Evolutionary conservation across 2,329 filamentous ascomycete species (phyloP), one percentile per base, ranked within the genome.

Genomic region (Stachybotrys echinatus): DNA sequence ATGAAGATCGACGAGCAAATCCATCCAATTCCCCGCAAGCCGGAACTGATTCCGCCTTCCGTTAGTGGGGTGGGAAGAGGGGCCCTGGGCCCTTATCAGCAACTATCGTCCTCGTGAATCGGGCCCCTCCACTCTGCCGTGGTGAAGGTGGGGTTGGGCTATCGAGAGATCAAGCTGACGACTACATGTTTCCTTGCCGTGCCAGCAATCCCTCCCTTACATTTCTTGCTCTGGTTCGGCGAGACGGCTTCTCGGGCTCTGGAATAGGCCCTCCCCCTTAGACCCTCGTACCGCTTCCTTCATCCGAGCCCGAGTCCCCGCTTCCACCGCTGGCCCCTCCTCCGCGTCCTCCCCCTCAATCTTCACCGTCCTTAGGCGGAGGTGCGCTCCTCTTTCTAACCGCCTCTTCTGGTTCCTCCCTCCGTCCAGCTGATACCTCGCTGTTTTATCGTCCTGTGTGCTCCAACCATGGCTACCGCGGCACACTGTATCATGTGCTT

Each of bases 401-500:
- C 19, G 44, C 39, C 23, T n/a, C 12, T 34, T 23, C 42, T 38
- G 23, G n/a, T 23, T 37, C 12, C 44, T 42, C 39, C 20, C 40
- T 46, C 23, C 40, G 12, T 43, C 34, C 21, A 19, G 38, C n/a
- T 49, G 43, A 18, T 23, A 31, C 48, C 10, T 31, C 10, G 14
- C 47, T 38, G 40, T 52, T 48, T 50, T 47, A 40, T 49, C 19
- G 22, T 45, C 44, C 19, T 18, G 23, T 38, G 34, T 50, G 48
- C 49, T 51, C 51, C 34, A 48, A 50, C 42, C 57, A 97, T 97
- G 92, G 92, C 94, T 45, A 87, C 87, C 50, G 72, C 81, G 60
- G 86, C 85, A 52, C 92, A 97, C 71, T 96, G 92, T 70, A 84
- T 92, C 62, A 92, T 86, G 70, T 96, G 92, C 75, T 97, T 99